Conservation (phyloP, 345 rosid genomes). For the Camelina laxa region DNA sequence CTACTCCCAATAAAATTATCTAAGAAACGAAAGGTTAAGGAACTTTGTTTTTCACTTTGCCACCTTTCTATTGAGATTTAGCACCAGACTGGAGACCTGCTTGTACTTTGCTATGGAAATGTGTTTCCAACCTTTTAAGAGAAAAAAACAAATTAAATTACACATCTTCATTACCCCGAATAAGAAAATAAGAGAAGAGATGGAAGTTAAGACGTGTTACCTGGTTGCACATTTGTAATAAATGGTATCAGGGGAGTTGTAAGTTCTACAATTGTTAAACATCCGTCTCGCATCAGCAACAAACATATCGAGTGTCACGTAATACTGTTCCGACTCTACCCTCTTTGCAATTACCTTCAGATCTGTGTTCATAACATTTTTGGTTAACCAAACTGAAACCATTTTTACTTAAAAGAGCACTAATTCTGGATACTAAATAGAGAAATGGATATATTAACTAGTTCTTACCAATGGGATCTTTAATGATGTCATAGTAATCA, state of each 20-base stretch:
- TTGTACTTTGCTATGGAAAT: conserved; percentile 88
- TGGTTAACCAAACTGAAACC: conserved; percentile 3
- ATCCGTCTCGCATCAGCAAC: conserved; percentile 92
- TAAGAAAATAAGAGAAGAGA: background rate
- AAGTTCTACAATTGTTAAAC: conserved; percentile 87
- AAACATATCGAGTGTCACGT: conserved; percentile 95
- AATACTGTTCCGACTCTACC: conserved; percentile 94
- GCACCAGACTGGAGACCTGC: conserved; percentile 72
- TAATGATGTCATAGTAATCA: conserved; percentile 95
- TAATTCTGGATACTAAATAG: conserved; percentile 6
- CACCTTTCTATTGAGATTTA: conserved; percentile 57
- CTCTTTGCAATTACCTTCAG: conserved; percentile 88
- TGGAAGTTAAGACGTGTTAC: conserved; percentile 42
- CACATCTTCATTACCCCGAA: conserved; percentile 15
- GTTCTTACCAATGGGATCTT: conserved; percentile 95
- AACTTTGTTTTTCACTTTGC: background rate
- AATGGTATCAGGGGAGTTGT: conserved; percentile 92
- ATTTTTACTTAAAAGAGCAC: background rate
- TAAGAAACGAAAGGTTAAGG: too few species aligned
- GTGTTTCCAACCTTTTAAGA: conserved; percentile 65
- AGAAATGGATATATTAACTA: background rate
- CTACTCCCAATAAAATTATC: conserved; percentile 3
- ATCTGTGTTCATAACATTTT: conserved; percentile 55
- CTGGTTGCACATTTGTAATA: conserved; percentile 89
- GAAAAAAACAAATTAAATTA: background rate